Conservation (phyloP, 805 yeast genomes). For the Yarrowia sp. region DNA sequence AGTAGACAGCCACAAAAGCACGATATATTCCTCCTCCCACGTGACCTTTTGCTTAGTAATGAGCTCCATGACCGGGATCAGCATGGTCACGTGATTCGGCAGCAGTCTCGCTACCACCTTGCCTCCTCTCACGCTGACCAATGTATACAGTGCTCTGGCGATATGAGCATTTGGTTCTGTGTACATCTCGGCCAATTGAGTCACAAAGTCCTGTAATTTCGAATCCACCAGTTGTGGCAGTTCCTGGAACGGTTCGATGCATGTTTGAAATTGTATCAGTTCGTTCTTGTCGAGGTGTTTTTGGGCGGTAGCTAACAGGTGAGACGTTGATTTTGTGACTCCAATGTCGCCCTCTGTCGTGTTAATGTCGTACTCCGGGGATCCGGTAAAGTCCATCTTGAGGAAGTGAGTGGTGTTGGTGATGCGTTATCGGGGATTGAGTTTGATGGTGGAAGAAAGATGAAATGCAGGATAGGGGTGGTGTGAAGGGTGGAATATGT, state of each 20-base stretch:
- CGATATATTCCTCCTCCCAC: slow-evolving; percentile 52
- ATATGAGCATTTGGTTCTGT: neutral
- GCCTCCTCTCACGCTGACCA: slow-evolving; percentile 65
- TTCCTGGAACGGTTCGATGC: slow-evolving; percentile 35
- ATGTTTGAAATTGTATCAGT: neutral
- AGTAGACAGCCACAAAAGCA: slow-evolving; percentile 70
- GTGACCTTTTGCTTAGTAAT: slow-evolving; percentile 28
- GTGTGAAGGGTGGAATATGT: too few relatives aligned
- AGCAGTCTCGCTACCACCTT: slow-evolving; percentile 60
- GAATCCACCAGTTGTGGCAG: slow-evolving; percentile 35
- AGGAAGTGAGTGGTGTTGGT: neutral
- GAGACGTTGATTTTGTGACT: slow-evolving; percentile 31
- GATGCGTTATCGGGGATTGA: neutral
- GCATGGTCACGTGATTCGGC: slow-evolving; percentile 54
- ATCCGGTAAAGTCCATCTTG: slow-evolving; percentile 10
- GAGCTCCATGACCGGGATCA: slow-evolving; percentile 34
- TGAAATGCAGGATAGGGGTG: neutral
- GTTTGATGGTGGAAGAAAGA: neutral
- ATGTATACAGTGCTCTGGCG: slow-evolving; percentile 50
- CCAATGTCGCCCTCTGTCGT: slow-evolving; percentile 30
- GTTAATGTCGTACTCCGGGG: slow-evolving; percentile 26
- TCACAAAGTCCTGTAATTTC: slow-evolving; percentile 26
- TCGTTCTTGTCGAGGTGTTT: slow-evolving; percentile 2
- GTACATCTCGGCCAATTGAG: slow-evolving; percentile 13
- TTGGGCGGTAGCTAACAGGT: slow-evolving; percentile 26